Evolutionary conservation across 176 grass and related monocot species (phyloP).

Genomic region (Elymus sibiricus): DNA sequence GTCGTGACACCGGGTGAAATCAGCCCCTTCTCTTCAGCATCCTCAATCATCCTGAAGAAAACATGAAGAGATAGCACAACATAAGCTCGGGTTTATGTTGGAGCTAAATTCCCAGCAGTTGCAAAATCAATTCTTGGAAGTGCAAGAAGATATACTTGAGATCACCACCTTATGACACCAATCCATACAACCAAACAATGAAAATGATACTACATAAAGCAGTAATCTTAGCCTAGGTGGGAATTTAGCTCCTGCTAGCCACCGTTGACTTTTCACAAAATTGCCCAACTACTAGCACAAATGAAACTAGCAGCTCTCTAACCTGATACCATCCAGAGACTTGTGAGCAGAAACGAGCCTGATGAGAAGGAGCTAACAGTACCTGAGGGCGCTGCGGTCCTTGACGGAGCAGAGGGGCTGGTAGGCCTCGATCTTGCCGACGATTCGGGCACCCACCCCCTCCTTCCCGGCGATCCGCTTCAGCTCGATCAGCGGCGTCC

Average conservation of each 20-base stretch:
- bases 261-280: background rate
- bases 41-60: slow-evolving; percentile 62
- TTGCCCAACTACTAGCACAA: background rate
- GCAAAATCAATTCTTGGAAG: background rate
- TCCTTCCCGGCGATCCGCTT: slow-evolving; percentile 52
- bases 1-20: slow-evolving; percentile 67
- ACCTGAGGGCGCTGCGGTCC: slow-evolving; percentile 69
- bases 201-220: background rate
- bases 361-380: background rate
- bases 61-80: background rate
- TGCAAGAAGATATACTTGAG: background rate
- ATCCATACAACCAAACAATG: background rate
- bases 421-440: slow-evolving; percentile 71
- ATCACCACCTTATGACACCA: background rate
- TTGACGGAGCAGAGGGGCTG: slow-evolving; percentile 84
- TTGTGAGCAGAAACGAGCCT: background rate
- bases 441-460: slow-evolving; percentile 36
- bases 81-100: too few relatives aligned
- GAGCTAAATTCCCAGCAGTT: background rate
- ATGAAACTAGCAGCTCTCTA: background rate
- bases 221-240: background rate
- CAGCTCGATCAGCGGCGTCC: slow-evolving; percentile 70
- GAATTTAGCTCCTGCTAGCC: background rate
- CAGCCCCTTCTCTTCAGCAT: slow-evolving; percentile 70
- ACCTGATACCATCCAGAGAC: background rate